Conservation (phyloP, 2,329 filamentous ascomycete genomes). For the Colletotrichum spaethianum region DNA sequence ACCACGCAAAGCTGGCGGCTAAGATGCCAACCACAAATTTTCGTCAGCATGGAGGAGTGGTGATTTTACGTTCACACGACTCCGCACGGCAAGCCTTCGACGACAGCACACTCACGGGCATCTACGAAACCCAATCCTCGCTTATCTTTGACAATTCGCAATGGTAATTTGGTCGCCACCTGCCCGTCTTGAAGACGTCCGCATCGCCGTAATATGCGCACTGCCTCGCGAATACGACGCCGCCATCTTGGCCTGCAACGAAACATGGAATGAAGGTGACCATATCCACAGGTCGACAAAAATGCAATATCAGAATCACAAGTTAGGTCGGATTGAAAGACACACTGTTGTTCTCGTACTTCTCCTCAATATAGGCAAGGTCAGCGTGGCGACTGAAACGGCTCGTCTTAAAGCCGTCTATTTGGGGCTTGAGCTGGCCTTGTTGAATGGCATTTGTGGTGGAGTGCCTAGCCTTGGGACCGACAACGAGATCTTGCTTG, state of each 20-base stretch:
- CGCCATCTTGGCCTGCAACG: slow-evolving; percentile 47
- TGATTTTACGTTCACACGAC: background rate
- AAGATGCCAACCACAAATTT: background rate
- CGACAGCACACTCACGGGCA: background rate
- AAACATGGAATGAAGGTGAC: slow-evolving; percentile 46
- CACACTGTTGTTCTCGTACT: slow-evolving; percentile 49
- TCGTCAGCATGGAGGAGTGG: background rate
- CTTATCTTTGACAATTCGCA: background rate
- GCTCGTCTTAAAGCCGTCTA: slow-evolving; percentile 52
- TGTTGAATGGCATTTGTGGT: slow-evolving; percentile 46
- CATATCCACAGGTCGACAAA: slow-evolving; percentile 8
- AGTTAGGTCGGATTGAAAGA: slow-evolving; percentile 46
- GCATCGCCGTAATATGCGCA: slow-evolving; percentile 55
- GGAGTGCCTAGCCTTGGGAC: slow-evolving; percentile 38
- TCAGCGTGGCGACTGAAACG: slow-evolving; percentile 45
- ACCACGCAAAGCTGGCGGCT: background rate
- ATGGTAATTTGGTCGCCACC: background rate
- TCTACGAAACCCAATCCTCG: background rate
- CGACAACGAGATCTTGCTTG: slow-evolving; percentile 43
- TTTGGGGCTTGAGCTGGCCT: slow-evolving; percentile 46
- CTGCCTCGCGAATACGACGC: slow-evolving; percentile 50
- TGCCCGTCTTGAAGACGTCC: slow-evolving; percentile 44
- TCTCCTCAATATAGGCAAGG: slow-evolving; percentile 49
- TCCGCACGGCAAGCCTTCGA: background rate
- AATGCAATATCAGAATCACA: slow-evolving; percentile 44